Conservation (phyloP, 1,284 basidiomycete species). For the Veloporphyrellus conicus region DNA sequence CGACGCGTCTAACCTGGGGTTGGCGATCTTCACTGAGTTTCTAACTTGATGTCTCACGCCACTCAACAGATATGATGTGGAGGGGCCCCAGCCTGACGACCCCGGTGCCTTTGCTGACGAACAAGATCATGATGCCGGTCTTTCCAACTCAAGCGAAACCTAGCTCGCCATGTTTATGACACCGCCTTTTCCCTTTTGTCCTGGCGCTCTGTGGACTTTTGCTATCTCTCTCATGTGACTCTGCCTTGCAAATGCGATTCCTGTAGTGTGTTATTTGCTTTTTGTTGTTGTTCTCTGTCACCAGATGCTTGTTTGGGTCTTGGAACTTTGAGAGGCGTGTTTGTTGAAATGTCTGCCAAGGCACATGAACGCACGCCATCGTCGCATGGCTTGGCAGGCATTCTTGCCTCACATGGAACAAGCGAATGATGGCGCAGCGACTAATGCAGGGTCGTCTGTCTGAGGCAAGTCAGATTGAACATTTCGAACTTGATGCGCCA, state of each 20-base stretch:
- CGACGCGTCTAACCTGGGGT: conserved; percentile 14
- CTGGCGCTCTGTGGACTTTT: conserved; percentile 6
- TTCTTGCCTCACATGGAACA: conserved; percentile 6
- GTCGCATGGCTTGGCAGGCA: conserved; percentile 16
- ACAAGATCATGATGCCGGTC: conserved; percentile 2
- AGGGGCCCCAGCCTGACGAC: neutral
- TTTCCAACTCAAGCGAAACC: conserved; percentile 4
- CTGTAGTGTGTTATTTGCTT: neutral
- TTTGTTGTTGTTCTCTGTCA: conserved; percentile 3
- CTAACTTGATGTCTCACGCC: conserved; percentile 16
- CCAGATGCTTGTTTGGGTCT: neutral
- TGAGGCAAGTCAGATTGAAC: conserved; percentile 18
- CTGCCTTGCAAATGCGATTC: conserved; percentile 1
- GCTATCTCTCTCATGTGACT: conserved; percentile 5
- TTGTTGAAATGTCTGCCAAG: conserved; percentile 6
- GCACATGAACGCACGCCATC: conserved; percentile 26
- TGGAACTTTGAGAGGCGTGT: conserved; percentile 3
- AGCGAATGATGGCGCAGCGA: conserved; percentile 12
- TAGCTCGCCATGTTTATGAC: conserved; percentile 9
- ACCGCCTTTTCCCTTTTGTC: neutral
- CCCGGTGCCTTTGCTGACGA: neutral
- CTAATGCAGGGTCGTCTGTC: conserved; percentile 13
- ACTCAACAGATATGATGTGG: conserved; percentile 14
- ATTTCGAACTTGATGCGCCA: neutral
- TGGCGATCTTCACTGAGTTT: conserved; percentile 11